phyloP scores from a whole-genome alignment of 106 monocot genomes.

The Phalaenopsis equestris region DNA sequence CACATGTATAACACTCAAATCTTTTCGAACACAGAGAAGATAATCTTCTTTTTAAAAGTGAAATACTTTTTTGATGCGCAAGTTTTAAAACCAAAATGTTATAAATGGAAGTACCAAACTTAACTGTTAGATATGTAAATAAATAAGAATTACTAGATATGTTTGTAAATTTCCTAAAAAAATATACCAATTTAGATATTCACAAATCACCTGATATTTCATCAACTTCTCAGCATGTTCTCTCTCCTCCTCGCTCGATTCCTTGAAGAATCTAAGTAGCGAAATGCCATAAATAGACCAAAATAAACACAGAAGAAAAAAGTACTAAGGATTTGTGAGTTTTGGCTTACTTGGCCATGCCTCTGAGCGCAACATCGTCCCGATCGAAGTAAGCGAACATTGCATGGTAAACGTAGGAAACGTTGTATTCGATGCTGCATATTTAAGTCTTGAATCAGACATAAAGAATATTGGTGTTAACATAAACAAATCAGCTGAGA shows the following conservation, averaged over 20 bases:
- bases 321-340: no score
- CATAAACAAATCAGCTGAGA: no score
- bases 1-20: no score
- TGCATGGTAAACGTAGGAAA: slow-evolving; percentile 17
- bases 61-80: no score
- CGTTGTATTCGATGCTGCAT: slow-evolving; percentile 15
- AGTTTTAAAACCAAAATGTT: no score
- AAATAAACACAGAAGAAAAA: neutral
- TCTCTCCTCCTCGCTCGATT: slow-evolving; percentile 45
- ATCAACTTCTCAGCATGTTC: slow-evolving; percentile 49
- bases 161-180: no score
- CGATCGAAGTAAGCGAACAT: slow-evolving; percentile 17
- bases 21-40: neutral
- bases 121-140: no score
- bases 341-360: slow-evolving; percentile 13
- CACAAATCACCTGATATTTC: slow-evolving; percentile 28
- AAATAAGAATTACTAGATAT: no score
- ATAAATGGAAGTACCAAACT: no score
- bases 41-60: no score
- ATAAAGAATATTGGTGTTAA: neutral
- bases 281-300: neutral
- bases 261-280: slow-evolving; percentile 42
- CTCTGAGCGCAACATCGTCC: slow-evolving; percentile 16
- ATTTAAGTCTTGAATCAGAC: neutral
- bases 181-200: neutral